Evolutionary conservation across 345 rosid species (phyloP).

Genomic region (Pistacia vera): DNA sequence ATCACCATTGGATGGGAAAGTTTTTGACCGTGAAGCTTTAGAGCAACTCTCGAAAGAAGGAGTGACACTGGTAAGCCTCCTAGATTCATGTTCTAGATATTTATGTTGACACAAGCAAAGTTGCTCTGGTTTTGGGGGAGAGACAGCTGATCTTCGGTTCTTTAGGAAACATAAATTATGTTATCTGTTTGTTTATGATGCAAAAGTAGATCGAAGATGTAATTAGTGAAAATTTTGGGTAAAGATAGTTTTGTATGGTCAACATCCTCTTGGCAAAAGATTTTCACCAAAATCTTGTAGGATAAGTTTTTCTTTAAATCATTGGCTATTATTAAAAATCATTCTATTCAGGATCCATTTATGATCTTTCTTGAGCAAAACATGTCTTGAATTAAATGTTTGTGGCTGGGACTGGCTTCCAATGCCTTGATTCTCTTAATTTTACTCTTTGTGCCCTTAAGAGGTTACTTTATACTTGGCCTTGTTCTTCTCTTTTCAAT

Average conservation of each 20-base stretch:
- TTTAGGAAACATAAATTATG: not conserved
- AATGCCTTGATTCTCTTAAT: not conserved
- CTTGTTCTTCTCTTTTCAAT: too few relatives aligned
- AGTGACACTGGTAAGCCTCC: slow-evolving; percentile 78
- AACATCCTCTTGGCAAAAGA: not conserved
- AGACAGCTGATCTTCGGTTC: not conserved
- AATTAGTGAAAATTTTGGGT: not conserved
- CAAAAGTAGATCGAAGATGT: not conserved
- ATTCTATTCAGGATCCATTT: slow-evolving; percentile 2
- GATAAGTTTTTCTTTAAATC: not conserved
- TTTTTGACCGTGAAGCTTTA: slow-evolving; percentile 79
- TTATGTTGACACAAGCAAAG: slow-evolving; percentile 3
- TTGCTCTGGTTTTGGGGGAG: not conserved
- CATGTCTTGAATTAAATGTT: not conserved
- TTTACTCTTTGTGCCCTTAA: too few relatives aligned
- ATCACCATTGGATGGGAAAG: slow-evolving; percentile 88
- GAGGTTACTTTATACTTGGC: too few relatives aligned
- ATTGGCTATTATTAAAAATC: not conserved
- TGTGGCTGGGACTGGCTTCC: not conserved
- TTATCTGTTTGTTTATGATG: not conserved
- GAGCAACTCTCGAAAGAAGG: slow-evolving; percentile 98
- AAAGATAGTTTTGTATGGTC: not conserved
- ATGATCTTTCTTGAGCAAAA: slow-evolving; percentile 2
- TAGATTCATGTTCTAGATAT: slow-evolving; percentile 11
- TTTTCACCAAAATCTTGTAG: not conserved